phyloP scores from a whole-genome alignment of 2,329 filamentous ascomycete genomes.

The Penicillium sp. region DNA sequence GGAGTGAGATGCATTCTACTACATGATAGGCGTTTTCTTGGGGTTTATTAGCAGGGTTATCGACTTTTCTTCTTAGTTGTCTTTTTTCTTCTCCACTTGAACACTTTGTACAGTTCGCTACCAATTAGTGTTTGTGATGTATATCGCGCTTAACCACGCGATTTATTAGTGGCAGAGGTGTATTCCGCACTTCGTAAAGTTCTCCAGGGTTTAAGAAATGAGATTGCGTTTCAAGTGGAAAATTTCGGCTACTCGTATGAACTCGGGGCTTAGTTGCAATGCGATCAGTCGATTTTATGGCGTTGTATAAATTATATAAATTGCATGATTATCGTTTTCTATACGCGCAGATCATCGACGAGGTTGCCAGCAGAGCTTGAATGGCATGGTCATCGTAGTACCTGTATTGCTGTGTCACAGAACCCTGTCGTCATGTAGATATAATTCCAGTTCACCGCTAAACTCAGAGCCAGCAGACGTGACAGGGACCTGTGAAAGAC shows the following conservation, averaged over 20 bases:
- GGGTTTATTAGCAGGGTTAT: not conserved
- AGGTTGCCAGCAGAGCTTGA: conserved; percentile 9
- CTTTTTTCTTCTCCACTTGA: not conserved
- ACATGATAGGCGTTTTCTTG: conserved; percentile 8
- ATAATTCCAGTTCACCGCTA: not conserved
- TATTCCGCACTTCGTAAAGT: not conserved
- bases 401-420: not conserved
- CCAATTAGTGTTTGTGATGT: conserved; percentile 26
- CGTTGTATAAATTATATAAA: not conserved
- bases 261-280: not conserved
- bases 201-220: not conserved
- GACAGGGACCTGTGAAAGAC: not conserved
- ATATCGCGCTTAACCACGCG: conserved; percentile 22
- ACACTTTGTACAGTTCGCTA: not conserved
- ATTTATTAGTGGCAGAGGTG: conserved; percentile 18
- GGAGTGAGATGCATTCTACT: conserved; percentile 57
- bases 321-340: conserved; percentile 10
- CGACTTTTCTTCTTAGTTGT: not conserved
- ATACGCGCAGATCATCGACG: conserved; percentile 9
- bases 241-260: not conserved
- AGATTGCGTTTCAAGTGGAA: not conserved
- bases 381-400: conserved; percentile 1
- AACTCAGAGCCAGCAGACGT: not conserved
- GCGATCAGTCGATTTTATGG: conserved; percentile 3
- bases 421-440: not conserved